Base-by-base conservation (phyloP, 768 basidiomycete genomes). In the Podaxis rugospora region DNA sequence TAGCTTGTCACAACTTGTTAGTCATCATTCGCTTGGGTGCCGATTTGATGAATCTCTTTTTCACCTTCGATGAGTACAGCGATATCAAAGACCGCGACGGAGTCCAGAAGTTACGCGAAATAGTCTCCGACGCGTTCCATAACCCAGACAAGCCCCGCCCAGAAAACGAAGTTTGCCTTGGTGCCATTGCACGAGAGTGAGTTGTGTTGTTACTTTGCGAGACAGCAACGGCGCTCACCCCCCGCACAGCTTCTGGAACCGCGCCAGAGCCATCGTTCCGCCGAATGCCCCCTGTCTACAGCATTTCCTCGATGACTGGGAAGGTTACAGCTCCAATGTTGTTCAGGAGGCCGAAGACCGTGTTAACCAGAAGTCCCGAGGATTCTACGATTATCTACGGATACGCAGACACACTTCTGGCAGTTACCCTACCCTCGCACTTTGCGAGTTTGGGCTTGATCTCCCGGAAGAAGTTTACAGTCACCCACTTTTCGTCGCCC, bases 401-500 rank as follows among this genome's bases (percentile, higher is more conserved):
- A 44, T 74, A 36, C 74, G 76, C 5, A 69, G 75, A 9, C 55
- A 70, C 10, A 74, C 69, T 3, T 65, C 70, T 51, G 76, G 75
- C 3, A 64, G 64, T 5, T 62, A 65, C 18, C 71, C 77, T 0
- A 67, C 67, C 7, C 70, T 75, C 53, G 68, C 67, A 13, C 62
- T 72, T 6, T 49, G 65, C 7, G 72, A 74, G 40, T 59, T 77
- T 53, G 70, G 62, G 6, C 42, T 75, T 39, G 62, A 74, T 52
- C 56, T 78, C 1, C 70, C 76, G 3, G 69, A 75, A 35, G 68
- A 74, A 21, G 70, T 75, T 25, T 66, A 71, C 47, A n/a, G 70
- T 3, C 71, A 78, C 49, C 70, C 70, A 0, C 57, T 67, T 6
- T 35, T 73, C 7, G 55, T 51, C 6, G 54, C 47, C 7, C 59